Base-by-base conservation (phyloP, 805 yeast genomes). In the Ogataea chonburiensis region DNA sequence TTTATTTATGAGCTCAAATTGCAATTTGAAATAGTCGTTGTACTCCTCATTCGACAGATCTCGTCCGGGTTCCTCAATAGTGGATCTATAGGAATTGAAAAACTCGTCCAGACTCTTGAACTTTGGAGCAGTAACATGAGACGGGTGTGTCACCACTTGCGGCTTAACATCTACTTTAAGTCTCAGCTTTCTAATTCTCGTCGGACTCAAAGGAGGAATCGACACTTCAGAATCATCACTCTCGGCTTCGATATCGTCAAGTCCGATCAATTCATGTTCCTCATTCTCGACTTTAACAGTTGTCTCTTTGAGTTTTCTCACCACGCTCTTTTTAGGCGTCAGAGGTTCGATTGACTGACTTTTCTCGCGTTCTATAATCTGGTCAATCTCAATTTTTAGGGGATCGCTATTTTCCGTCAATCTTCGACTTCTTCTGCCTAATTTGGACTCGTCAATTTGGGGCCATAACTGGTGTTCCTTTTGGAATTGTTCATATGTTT, bases 21-120 rank as follows among this genome's bases (percentile, higher is more conserved):
- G 93, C 17, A 73, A 75, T 0, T 58, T 51, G 27, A 87, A 63
- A 14, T 75, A 70, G n/a, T 59, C 59, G 1, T 77, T 70, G 43
- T 74, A 86, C 47, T 87, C 94, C 31, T 77, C 80, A 5, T 51
- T 42, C 0, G 75, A 55, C 31, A 80, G 57, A 46, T 81, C 87
- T 19, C 53, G 47, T 7, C 53, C 53, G 1, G 60, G 54, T 21
- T 60, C 64, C 37, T 81, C 89, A 21, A 79, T 79, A 11, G 83
- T 58, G 0, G 75, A 64, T 38, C 66, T 71, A 56, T 68, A 85
- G 0, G 86, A 77, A n/a, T 60, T 45, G 20, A 85, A 60, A 43
- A 70, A 75, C 1, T 56, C 64, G 5, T 60, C 63, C 25, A 83
- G 45, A 14, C 59, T 57, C 5, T 55, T 45, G 43, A 57, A 75